phyloP scores from a whole-genome alignment of 108 stramenopile genomes.

The Cyclotella choctawhatcheeana region DNA sequence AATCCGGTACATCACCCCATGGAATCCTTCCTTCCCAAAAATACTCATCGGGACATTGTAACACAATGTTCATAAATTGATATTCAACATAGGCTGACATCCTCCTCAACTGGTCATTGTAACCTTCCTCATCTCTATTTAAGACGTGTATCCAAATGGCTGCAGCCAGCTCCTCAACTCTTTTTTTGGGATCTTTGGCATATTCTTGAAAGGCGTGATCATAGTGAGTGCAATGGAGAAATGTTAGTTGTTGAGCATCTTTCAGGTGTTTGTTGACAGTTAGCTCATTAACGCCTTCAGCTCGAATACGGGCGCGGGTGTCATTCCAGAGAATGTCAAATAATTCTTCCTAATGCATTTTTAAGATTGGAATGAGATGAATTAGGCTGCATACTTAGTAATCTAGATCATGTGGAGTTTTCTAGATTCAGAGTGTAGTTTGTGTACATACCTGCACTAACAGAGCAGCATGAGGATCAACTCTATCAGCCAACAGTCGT shows the following conservation, averaged over 20 bases:
- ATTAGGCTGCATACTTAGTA: no score
- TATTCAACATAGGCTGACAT: conserved; percentile 82
- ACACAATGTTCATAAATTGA: conserved; percentile 78
- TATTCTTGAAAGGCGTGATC: conserved; percentile 86
- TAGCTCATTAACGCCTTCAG: conserved; percentile 80
- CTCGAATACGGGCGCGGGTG: conserved; percentile 77
- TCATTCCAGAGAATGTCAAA: conserved; percentile 92
- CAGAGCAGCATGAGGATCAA: conserved; percentile 59
- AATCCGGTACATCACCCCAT: conserved; percentile 85
- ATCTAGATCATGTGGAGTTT: no score
- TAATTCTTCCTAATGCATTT: conserved; percentile 74
- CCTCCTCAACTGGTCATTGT: conserved; percentile 70
- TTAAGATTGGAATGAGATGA: conserved; percentile 2
- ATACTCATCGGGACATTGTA: conserved; percentile 70
- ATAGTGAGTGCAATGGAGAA: conserved; percentile 79
- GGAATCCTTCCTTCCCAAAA: conserved; percentile 77
- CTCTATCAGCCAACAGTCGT: conserved; percentile 63
- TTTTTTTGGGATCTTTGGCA: conserved; percentile 60
- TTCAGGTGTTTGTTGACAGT: conserved; percentile 87
- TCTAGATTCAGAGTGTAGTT: no score
- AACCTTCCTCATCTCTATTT: conserved; percentile 51
- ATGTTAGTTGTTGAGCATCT: conserved; percentile 88
- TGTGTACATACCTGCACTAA: conserved; percentile 47
- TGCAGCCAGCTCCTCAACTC: conserved; percentile 65
- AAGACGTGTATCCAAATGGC: conserved; percentile 60